Base-by-base conservation (phyloP, 179 eudicot species). In the Sideroxylon spinosum region DNA sequence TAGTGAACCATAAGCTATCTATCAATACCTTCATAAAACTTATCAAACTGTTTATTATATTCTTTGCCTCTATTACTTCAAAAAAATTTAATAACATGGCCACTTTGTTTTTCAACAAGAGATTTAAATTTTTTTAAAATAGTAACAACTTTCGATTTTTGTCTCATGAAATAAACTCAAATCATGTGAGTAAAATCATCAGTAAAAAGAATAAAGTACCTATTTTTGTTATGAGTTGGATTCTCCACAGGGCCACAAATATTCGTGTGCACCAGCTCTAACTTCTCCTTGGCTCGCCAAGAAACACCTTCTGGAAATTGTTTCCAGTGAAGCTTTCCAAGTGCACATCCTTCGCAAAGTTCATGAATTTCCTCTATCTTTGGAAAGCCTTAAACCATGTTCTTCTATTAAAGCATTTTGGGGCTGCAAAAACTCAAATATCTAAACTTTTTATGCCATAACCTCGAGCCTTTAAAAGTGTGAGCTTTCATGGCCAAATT, bases 161-260 rank as follows among this genome's bases (percentile, higher is more conserved):
- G 14, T 11, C n/a, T 79, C 68, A 64, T 78, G 14, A 74, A 44
- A 23, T 74, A 75, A 2, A 67, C 75, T 50, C 61, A 78, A 20
- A 14, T 72, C 68, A 67, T 71, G 55, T 61, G 49, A 44, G 78
- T 74, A 68, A 13, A 52, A 65, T 79, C 81, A 73, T 62, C 28
- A 28, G 28, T 79, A 13, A 73, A 79, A 2, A 79, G 53, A 4
- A 63, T 73, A n/a, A 79, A 79, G 12, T 73, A 73, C 59, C 22
- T 72, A 10, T 29, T 79, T 26, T 62, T 17, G 49, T n/a, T 20
- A 9, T 62, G 28, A 4, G 61, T 22, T 1, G 28, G 73, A 25
- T 14, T 52, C 65, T 71, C 6, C 20, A 71, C 46, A 73, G 78
- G 82, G 4, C 73, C 56, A 53, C 53, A 79, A 2, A 79, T 66